These are phyloP conservation scores for Metschnikowia similis DNA, from an alignment of 805 yeast genomes.

Conservation along the genomic window DNA sequence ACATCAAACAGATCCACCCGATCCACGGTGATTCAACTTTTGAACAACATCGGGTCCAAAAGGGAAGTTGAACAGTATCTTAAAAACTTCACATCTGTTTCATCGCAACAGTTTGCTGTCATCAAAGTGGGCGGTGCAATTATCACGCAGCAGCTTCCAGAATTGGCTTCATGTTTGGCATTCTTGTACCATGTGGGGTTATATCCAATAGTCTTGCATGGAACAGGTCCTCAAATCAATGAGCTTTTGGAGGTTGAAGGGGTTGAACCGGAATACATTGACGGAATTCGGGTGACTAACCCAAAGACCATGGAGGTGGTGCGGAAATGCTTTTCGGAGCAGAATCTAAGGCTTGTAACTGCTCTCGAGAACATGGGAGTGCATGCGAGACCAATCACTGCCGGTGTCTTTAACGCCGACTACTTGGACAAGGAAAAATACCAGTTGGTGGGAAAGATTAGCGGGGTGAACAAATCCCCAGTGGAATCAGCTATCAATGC, in stretches of 20 bases:
- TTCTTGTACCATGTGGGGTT: conserved; percentile 96
- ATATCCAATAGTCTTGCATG: conserved; percentile 94
- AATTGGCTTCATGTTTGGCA: conserved; percentile 91
- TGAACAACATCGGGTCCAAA: conserved; percentile 95
- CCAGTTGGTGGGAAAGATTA: conserved; percentile 87
- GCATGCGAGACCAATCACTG: conserved; percentile 96
- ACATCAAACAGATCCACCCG: conserved; percentile 54
- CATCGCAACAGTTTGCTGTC: conserved; percentile 95
- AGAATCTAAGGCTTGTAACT: conserved; percentile 89
- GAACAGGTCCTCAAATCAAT: conserved; percentile 98
- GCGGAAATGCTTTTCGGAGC: conserved; percentile 91
- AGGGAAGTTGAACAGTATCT: conserved; percentile 97
- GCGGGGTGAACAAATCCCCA: conserved; percentile 79
- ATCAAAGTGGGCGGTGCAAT: conserved; percentile 99
- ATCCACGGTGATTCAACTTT: conserved; percentile 90
- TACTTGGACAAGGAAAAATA: conserved; percentile 88
- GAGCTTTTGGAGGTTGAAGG: conserved; percentile 90
- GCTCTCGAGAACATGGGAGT: conserved; percentile 96
- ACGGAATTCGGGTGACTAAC: conserved; percentile 95
- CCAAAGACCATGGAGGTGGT: conserved; percentile 94
- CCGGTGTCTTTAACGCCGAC: conserved; percentile 94
- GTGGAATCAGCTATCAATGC: conserved; percentile 93
- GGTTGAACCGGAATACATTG: conserved; percentile 91
- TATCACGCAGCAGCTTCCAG: conserved; percentile 89
- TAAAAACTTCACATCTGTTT: conserved; percentile 92